Evolutionary conservation across 1,284 basidiomycete genomes (phyloP), one percentile per base, ranked within the genome.

Genomic region (Cutaneotrichosporon cutaneum): DNA sequence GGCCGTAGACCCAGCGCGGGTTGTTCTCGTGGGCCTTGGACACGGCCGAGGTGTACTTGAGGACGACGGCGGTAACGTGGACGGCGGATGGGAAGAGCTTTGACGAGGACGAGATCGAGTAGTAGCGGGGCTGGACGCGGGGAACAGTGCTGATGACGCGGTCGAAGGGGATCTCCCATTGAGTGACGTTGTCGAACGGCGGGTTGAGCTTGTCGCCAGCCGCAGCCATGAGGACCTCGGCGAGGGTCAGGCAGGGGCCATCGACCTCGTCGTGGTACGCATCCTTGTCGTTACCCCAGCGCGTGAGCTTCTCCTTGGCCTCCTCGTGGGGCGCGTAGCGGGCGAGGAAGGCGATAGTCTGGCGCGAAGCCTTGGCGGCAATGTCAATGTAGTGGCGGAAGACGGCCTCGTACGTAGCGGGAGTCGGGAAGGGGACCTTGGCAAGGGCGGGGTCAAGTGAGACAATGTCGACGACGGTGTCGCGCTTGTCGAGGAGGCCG

Each of bases 311-410:
- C 35, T 84, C 85, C 69, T 88, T 86, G 0, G 92, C 90, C 63
- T 88, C 85, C 0, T 89, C 86, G 27, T 83, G 87, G 13, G 95
- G 95, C 0, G 94, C 92, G 76, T 87, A 97, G 77, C 92, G 91
- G 60, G 93, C 87, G 57, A 98, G 83, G 57, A 86, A 84, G 56
- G 90, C 90, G 42, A 98, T 87, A 62, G 94, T 89, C 79, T 98
- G 95, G 80, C 95, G 90, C 79, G 92, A 92, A 16, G 90, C 92
- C 57, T 91, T 87, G 48, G 92, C 90, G 70, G 89, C 92, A 74
- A 98, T 93, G 77, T 99, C 95, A 76, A 98, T 88, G 81, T 99
- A 99, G 83, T 99, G 91, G 55, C 94, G 88, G 72, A 98, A 88
- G 68, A 98, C 90, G 59, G 94, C 90, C 70, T 85, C 87, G 76